Percentiles rank a stretch among this genome's conserved stretches.
These are phyloP conservation scores for Gymnopilus dilepis DNA, from an alignment of 768 basidiomycete genomes.

Conservation along the genomic window DNA sequence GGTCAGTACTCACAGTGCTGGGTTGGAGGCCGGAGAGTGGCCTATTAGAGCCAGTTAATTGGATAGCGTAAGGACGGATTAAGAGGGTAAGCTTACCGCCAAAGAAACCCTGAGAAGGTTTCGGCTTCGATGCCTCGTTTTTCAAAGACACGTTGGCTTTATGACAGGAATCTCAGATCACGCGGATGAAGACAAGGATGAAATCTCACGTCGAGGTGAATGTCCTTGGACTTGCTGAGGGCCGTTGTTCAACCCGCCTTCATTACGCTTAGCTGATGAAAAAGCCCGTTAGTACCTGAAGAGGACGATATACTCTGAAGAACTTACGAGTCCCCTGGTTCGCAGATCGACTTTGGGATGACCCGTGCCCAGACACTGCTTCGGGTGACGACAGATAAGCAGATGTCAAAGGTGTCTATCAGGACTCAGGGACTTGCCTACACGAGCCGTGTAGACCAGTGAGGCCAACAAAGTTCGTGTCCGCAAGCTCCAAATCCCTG, in stretches of 20 bases:
- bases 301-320: conserved; percentile 18
- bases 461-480: conserved; percentile 21
- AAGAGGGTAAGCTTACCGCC: conserved; percentile 17
- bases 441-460: conserved; percentile 20
- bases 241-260: conserved; percentile 18
- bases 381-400: conserved; percentile 19
- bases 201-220: conserved; percentile 20
- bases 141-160: conserved; percentile 20
- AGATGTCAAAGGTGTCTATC: conserved; percentile 19
- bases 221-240: conserved; percentile 18
- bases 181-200: conserved; percentile 17
- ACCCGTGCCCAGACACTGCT: conserved; percentile 18
- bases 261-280: conserved; percentile 23
- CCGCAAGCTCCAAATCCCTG: conserved; percentile 22
- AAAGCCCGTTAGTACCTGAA: conserved; percentile 16
- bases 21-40: conserved; percentile 18
- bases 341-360: conserved; percentile 20
- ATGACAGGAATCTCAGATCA: conserved; percentile 20
- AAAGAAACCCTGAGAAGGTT: conserved; percentile 19
- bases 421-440: conserved; percentile 20
- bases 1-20: conserved; percentile 18
- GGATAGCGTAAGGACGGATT: conserved; percentile 17
- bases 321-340: conserved; percentile 21
- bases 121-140: conserved; percentile 20
- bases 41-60: conserved; percentile 18